phyloP scores from a whole-genome alignment of 305 asterid genomes.

The Salvia sclarea region DNA sequence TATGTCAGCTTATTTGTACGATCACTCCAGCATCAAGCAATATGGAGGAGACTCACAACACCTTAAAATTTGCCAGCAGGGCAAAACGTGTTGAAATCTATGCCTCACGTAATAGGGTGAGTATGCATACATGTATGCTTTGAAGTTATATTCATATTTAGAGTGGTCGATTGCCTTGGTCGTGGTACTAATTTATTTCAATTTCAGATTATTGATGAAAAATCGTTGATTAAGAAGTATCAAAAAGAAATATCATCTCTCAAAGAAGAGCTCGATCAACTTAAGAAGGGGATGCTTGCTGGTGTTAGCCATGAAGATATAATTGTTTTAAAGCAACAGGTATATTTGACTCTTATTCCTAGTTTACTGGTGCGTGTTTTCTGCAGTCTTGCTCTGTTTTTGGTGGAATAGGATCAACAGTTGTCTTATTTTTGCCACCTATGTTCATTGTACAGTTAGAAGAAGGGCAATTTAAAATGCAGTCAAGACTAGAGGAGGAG shows the following conservation, averaged over 20 bases:
- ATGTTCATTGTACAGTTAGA: slow-evolving; percentile 61
- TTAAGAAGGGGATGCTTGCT: slow-evolving; percentile 74
- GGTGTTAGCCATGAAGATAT: slow-evolving; percentile 89
- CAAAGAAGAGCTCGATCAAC: slow-evolving; percentile 84
- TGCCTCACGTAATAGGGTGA: slow-evolving; percentile 92
- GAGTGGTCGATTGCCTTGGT: not conserved
- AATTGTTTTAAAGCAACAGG: slow-evolving; percentile 77
- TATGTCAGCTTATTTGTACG: slow-evolving; percentile 81
- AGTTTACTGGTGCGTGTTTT: not conserved
- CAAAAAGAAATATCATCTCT: slow-evolving; percentile 88
- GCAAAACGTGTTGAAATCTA: slow-evolving; percentile 89
- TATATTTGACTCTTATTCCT: slow-evolving; percentile 29
- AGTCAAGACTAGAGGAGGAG: slow-evolving; percentile 92
- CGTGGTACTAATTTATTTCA: slow-evolving; percentile 18
- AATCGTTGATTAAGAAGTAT: slow-evolving; percentile 91
- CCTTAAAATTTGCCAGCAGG: slow-evolving; percentile 94
- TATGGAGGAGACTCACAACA: slow-evolving; percentile 92
- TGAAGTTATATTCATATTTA: slow-evolving; percentile 16
- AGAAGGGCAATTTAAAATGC: slow-evolving; percentile 96
- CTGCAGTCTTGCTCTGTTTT: slow-evolving; percentile 20
- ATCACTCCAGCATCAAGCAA: slow-evolving; percentile 97
- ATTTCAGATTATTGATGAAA: slow-evolving; percentile 92
- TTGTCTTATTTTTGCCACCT: slow-evolving; percentile 19
- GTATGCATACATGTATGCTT: slow-evolving; percentile 24
- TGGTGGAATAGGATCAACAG: slow-evolving; percentile 14